phyloP scores from a whole-genome alignment of 1,139 yeast species.

The Insectozyma bohioensis region DNA sequence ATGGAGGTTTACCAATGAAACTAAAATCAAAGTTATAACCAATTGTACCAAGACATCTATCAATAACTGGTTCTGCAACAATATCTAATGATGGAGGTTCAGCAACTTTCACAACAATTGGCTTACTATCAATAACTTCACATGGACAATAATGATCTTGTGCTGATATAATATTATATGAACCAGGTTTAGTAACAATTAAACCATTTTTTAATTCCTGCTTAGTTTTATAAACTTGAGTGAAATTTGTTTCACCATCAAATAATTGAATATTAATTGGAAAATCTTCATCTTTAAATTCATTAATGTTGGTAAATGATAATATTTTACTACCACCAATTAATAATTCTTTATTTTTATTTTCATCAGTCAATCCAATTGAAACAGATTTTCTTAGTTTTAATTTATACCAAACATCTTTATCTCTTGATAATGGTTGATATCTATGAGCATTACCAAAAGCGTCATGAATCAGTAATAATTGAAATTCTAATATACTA shows the following conservation, averaged over 20 bases:
- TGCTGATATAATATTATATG: slow-evolving; percentile 53
- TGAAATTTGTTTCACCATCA: slow-evolving; percentile 25
- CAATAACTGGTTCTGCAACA: slow-evolving; percentile 61
- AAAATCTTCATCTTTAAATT: slow-evolving; percentile 31
- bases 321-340: slow-evolving; percentile 38
- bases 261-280: slow-evolving; percentile 48
- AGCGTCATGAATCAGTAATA: slow-evolving; percentile 70
- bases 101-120: slow-evolving; percentile 25
- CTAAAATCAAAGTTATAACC: slow-evolving; percentile 73
- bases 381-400: slow-evolving; percentile 64
- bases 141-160: slow-evolving; percentile 67
- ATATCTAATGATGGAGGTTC: slow-evolving; percentile 54
- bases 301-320: slow-evolving; percentile 21
- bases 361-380: slow-evolving; percentile 36
- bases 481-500: slow-evolving; percentile 65
- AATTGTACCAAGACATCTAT: slow-evolving; percentile 88
- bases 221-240: slow-evolving; percentile 34
- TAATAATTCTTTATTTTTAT: slow-evolving; percentile 39
- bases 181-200: slow-evolving; percentile 58
- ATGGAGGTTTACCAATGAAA: slow-evolving; percentile 81
- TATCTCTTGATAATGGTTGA: slow-evolving; percentile 42
- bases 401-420: slow-evolving; percentile 54
- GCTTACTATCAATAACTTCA: slow-evolving; percentile 34
- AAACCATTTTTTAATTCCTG: slow-evolving; percentile 34
- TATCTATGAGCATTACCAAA: slow-evolving; percentile 69